Percentiles rank a stretch among this genome's conserved stretches.
Evolutionary conservation across 2,329 filamentous ascomycete species (phyloP).

Genomic region (Pseudodiploospora longispora): DNA sequence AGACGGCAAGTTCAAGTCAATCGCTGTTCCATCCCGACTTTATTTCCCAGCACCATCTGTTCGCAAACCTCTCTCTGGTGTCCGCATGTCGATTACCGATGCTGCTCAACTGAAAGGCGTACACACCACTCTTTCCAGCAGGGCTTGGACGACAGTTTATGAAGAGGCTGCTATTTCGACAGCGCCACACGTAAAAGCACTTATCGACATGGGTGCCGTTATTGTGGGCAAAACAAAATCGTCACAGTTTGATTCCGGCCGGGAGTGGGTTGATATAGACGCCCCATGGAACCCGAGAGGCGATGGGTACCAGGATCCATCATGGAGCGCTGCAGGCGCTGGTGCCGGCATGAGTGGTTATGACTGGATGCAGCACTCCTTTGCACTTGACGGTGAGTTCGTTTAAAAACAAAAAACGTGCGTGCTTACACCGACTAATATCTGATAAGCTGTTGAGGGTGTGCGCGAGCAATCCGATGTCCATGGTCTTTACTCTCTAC

Average conservation of each 20-base stretch:
- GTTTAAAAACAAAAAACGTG: neutral
- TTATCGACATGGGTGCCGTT: constrained; percentile 53
- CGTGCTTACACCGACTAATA: neutral
- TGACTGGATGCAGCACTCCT: constrained; percentile 30
- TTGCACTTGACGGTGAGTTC: constrained; percentile 28
- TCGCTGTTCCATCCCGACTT: constrained; percentile 31
- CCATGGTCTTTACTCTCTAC: constrained; percentile 23
- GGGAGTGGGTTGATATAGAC: constrained; percentile 33
- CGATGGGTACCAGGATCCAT: constrained; percentile 35
- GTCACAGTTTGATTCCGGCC: constrained; percentile 35
- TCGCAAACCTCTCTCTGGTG: constrained; percentile 27
- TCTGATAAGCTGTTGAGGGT: constrained; percentile 13
- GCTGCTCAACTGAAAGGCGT: constrained; percentile 36
- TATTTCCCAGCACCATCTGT: constrained; percentile 21
- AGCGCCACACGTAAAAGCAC: constrained; percentile 40
- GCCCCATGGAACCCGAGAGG: constrained; percentile 38
- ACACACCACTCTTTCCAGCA: constrained; percentile 47
- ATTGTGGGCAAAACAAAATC: constrained; percentile 46
- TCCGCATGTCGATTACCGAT: constrained; percentile 29
- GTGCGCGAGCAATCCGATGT: constrained; percentile 13
- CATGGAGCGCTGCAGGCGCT: constrained; percentile 30
- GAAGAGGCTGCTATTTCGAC: constrained; percentile 33
- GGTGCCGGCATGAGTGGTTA: constrained; percentile 31
- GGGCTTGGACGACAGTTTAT: constrained; percentile 49
- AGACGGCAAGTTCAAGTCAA: constrained; percentile 17